Base-by-base conservation (phyloP, 176 grass and related monocot species). In the Rhynchospora pubera region DNA sequence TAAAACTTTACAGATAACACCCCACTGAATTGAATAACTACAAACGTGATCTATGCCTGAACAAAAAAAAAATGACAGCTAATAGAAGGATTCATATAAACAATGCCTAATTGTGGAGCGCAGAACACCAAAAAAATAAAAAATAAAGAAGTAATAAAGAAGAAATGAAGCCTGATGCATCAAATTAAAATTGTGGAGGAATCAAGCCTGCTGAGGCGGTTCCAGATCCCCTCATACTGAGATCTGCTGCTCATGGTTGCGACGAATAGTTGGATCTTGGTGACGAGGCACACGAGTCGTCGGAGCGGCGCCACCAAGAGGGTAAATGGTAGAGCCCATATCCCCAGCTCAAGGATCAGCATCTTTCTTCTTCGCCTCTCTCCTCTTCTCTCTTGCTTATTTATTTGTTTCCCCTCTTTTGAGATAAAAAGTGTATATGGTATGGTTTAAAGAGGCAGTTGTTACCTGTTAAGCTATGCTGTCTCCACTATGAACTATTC, bases 271-370 rank as follows among this genome's bases (percentile, higher is more conserved):
- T 93, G 91, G 79, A 97, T 79, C 83, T 85, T 88, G 10, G 64
- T 44, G 12, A 97, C 83, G 45, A 89, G 80, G 47, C 81, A 78
- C 85, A 91, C 91, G 50, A 97, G 45, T 67, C 84, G 80, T 58
- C 93, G 79, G 58, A 86, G 48, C 51, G 93, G 91, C 62, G 87
- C 87, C 19, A 97, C 58, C 45, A 91, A 18, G 57, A 97, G 87
- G 24, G 91, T 97, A 64, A 97, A 86, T 9, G 93, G 93, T 66
- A 97, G 85, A 30, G 89, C 48, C 87, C 89, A 93, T 59, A 93
- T 71, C 77, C 91, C 93, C 75, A 97, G 22, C 80, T 91, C 93
- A 77, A 93, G 50, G 51, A 91, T 82, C 83, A 97, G 24, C 93
- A 97, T 92, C 65, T 32, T 22, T 82, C 52, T 2, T 3, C 2